Base-by-base conservation (phyloP, 2,329 filamentous ascomycete genomes). In the Rutstroemia sp. region DNA sequence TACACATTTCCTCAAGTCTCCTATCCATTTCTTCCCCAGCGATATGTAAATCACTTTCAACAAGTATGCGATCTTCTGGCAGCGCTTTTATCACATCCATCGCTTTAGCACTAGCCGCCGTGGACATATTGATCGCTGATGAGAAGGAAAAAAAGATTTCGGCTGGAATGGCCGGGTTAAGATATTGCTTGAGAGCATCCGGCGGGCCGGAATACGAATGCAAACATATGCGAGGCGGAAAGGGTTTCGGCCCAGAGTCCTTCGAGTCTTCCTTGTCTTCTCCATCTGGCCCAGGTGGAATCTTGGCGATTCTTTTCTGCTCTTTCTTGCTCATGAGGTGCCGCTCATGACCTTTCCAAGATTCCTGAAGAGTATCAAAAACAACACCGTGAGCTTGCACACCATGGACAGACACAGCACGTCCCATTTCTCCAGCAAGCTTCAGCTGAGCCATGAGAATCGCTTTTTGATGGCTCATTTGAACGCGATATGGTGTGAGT, bases 131-230 rank as follows among this genome's bases (percentile, higher is more conserved):
- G 65, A 99, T 87, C 5, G 83, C 85, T 0, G 79, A 79, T 1
- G 91, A 96, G 68, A 97, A 95, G 1, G 91, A 96, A 65, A 95
- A 92, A 71, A 85, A 99, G 19, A 97, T 79, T 16, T 83, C 77
- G 0, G 85, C 83, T 0, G 92, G 92, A 8, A 94, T 82, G 1
- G 80, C 76, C 1, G 82, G 81, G 61, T 87, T 79, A 49, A 90
- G 73, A 66, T 96, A 97, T 70, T 91, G 90, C 62, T 81, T 85
- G 39, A 96, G 73, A 34, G 86, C 79, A 56, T 94, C 85, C 10
- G 82, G 77, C 5, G 86, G 80, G 0, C 90, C 92, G 49, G 88
- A 95, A 71, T 91, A 99, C 0, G 92, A 96, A 71, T 99, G 94
- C 58, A 99, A 81, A 68, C 94, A 99, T 68, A 97, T 86, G 8